Percentiles rank a stretch among this genome's conserved stretches.
phyloP scores from a whole-genome alignment of 2,329 filamentous ascomycete genomes.

The Penicillium sp. region DNA sequence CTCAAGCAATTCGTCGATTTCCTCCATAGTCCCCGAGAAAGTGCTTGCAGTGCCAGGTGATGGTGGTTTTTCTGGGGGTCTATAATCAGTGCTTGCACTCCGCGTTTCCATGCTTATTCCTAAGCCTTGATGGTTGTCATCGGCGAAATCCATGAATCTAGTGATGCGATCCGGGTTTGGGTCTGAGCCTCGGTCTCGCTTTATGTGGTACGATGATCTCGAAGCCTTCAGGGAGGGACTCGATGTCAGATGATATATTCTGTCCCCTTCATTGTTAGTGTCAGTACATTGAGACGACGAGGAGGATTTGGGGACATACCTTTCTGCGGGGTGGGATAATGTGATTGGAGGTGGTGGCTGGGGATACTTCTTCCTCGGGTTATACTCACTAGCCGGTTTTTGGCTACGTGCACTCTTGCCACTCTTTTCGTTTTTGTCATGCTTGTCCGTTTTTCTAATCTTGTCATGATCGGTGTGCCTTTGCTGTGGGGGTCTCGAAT shows the following conservation, averaged over 20 bases:
- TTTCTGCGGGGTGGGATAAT: not conserved
- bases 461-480: not conserved
- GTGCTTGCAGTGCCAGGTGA: not conserved
- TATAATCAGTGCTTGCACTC: not conserved
- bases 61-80: not conserved
- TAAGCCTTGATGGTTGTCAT: not conserved
- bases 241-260: not conserved
- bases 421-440: not conserved
- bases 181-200: not conserved
- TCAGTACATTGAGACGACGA: not conserved
- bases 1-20: constrained; percentile 4
- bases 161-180: not conserved
- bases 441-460: not conserved
- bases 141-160: not conserved
- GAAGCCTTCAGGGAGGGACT: not conserved
- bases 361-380: not conserved
- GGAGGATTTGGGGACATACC: not conserved
- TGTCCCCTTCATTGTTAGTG: not conserved
- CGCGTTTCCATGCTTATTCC: not conserved
- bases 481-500: not conserved
- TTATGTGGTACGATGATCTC: not conserved
- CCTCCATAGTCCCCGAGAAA: not conserved
- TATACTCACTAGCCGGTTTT: not conserved
- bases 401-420: not conserved
- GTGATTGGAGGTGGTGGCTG: not conserved